These are phyloP conservation scores for Lipomyces spencermartinsiae DNA, from an alignment of 805 yeast species.

Conservation along the genomic window DNA sequence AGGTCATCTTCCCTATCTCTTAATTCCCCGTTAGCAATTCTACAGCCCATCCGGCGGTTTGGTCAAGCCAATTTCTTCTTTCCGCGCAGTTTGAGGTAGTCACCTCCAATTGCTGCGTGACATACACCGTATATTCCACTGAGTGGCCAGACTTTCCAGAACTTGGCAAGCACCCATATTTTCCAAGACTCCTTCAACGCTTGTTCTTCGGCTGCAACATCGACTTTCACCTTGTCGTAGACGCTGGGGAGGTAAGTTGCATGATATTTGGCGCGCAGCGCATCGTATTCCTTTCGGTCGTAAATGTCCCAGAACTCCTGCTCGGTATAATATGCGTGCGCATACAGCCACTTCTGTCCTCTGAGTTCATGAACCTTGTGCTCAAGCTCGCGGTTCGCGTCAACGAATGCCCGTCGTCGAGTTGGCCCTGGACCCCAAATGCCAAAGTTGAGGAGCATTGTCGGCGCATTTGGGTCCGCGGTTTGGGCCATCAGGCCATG, in stretches of 20 bases:
- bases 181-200: background rate
- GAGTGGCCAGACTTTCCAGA: constrained; percentile 11
- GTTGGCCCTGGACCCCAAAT: constrained; percentile 12
- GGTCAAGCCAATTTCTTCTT: background rate
- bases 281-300: constrained; percentile 9
- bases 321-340: constrained; percentile 11
- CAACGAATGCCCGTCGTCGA: background rate
- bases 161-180: background rate
- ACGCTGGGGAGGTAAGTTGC: constrained; percentile 5
- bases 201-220: constrained; percentile 7
- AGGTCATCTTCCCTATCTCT: background rate
- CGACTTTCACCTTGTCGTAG: constrained; percentile 13
- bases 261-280: constrained; percentile 5
- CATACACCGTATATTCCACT: constrained; percentile 6
- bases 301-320: constrained; percentile 9
- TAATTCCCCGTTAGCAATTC: background rate
- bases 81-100: constrained; percentile 8
- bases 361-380: constrained; percentile 10
- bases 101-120: constrained; percentile 8
- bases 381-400: background rate
- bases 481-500: background rate
- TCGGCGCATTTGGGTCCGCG: background rate
- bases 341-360: constrained; percentile 14
- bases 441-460: constrained; percentile 10
- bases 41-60: no score